Percentiles rank a stretch among this genome's conserved stretches.
Conservation (phyloP, 805 yeast genomes). For the Ogataea philodendri region DNA sequence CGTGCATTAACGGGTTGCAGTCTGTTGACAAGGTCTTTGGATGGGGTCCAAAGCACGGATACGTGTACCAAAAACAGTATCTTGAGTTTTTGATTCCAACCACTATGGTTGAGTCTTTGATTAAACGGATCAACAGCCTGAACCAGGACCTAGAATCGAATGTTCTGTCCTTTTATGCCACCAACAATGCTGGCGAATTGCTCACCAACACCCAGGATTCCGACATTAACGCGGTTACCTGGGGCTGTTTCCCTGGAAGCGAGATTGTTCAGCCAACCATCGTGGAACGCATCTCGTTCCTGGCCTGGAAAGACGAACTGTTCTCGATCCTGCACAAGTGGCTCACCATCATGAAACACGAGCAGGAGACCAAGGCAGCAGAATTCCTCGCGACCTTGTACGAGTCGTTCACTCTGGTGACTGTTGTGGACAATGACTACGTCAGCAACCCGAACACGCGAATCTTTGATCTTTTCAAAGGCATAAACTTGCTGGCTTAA, state of each 20-base stretch:
- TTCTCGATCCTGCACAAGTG: slow-evolving; percentile 81
- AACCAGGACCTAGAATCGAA: slow-evolving; percentile 43
- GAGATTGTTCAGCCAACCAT: slow-evolving; percentile 95
- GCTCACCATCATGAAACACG: slow-evolving; percentile 42
- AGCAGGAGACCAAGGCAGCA: slow-evolving; percentile 29
- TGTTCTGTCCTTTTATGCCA: slow-evolving; percentile 75
- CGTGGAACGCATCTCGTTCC: slow-evolving; percentile 85
- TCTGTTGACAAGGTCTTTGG: slow-evolving; percentile 76
- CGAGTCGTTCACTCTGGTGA: slow-evolving; percentile 69
- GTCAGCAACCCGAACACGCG: slow-evolving; percentile 47
- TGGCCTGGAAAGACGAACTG: slow-evolving; percentile 98
- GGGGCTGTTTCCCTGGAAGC: slow-evolving; percentile 97
- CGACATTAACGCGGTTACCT: slow-evolving; percentile 91
- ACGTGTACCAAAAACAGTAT: slow-evolving; percentile 92
- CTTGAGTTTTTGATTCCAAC: slow-evolving; percentile 80
- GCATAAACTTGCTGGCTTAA: slow-evolving; percentile 11
- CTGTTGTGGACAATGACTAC: slow-evolving; percentile 87
- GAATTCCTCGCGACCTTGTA: slow-evolving; percentile 47
- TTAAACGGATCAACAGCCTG: slow-evolving; percentile 44
- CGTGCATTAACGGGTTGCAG: slow-evolving; percentile 76
- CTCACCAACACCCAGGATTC: slow-evolving; percentile 63
- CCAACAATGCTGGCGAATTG: slow-evolving; percentile 55
- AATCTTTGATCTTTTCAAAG: slow-evolving; percentile 54
- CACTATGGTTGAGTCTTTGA: slow-evolving; percentile 35
- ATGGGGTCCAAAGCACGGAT: slow-evolving; percentile 95